Base-by-base conservation (phyloP, 2,329 filamentous ascomycete species). In the Colletotrichum cereale region DNA sequence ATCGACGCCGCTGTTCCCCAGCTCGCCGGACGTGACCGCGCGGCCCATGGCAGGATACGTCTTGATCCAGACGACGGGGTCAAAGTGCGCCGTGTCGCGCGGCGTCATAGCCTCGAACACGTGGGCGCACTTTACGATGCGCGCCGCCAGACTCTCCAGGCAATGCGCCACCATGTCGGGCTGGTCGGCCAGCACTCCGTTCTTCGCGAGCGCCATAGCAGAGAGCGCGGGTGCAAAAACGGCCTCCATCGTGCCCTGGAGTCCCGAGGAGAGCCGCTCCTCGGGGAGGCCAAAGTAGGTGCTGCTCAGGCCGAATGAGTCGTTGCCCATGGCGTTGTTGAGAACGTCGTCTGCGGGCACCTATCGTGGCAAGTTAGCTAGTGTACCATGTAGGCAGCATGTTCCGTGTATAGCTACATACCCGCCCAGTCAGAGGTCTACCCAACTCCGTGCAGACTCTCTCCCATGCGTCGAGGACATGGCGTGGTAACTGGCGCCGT, bases 11-110 rank as follows among this genome's bases (percentile, higher is more conserved):
- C 68, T 71, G 44, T 71, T 71, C 8, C 68, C 68, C 29, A 71
- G 24, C 36, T 71, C 68, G 58, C 68, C 68, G 3, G 68, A 21
- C 3, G 44, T 63, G 14, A 71, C 68, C 26, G 68, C 48, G 6
- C 31, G 68, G 38, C 68, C 65, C 52, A 71, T 71, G 38, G 68
- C 68, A 11, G 68, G 65, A 14, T 71, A 68, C 34, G 68, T 68
- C 65, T 71, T 71, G 65, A 71, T 71, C 68, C 68, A 71, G n/a
- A 68, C 24, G 38, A 68, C 68, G 16, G 68, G 68, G 42, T 71
- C 68, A 29, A 71, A 71, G 10, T 47, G 24, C 3, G 58, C 52
- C 52, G 68, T 67, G 2, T 71, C 68, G 29, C 68, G 68, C 38
- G 65, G 68, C 6, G 58, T 68, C 65, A 71, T 71, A n/a, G 52